Percentiles rank a stretch among this genome's conserved stretches.
Conservation (phyloP, 2,329 filamentous ascomycete genomes). For the Aspergillus sp. region DNA sequence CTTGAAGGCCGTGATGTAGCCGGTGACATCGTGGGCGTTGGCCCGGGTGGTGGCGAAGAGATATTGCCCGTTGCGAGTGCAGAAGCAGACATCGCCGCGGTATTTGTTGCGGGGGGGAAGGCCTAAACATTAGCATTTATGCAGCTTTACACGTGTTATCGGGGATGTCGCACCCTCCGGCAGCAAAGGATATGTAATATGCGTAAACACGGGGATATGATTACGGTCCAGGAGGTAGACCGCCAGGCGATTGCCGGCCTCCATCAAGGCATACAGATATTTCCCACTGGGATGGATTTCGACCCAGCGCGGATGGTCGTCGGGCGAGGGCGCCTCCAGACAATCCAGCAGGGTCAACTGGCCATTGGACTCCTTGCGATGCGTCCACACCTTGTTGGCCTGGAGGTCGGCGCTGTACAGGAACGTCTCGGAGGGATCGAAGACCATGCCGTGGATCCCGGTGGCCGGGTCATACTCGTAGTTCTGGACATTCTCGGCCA, state of each 20-base stretch:
- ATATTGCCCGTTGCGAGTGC: slow-evolving; percentile 61
- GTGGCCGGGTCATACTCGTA: slow-evolving; percentile 39
- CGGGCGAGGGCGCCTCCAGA: slow-evolving; percentile 59
- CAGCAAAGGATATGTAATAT: slow-evolving; percentile 68
- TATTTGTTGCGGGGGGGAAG: slow-evolving; percentile 51
- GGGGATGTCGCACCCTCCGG: slow-evolving; percentile 54
- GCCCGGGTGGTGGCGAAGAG: slow-evolving; percentile 79
- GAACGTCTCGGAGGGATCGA: slow-evolving; percentile 38
- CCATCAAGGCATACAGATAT: slow-evolving; percentile 81
- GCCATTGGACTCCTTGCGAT: slow-evolving; percentile 60
- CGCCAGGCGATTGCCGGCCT: slow-evolving; percentile 75
- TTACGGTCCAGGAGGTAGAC: slow-evolving; percentile 73
- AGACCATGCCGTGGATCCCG: slow-evolving; percentile 43
- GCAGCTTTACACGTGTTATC: background rate
- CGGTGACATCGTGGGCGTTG: slow-evolving; percentile 66
- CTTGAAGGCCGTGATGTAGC: slow-evolving; percentile 74
- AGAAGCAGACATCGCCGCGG: slow-evolving; percentile 73
- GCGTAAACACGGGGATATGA: slow-evolving; percentile 69
- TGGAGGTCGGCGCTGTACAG: slow-evolving; percentile 43
- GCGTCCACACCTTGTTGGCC: slow-evolving; percentile 62
- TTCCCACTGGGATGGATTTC: slow-evolving; percentile 70
- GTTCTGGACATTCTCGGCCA: slow-evolving; percentile 38
- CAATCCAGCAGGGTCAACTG: slow-evolving; percentile 61
- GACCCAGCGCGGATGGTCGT: slow-evolving; percentile 81
- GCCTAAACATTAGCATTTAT: background rate